A percentile compares a stretch with the other conserved stretches of the same genome.
Conservation (phyloP, 164 flowering plant species). For the Stephania yunnanensis region DNA sequence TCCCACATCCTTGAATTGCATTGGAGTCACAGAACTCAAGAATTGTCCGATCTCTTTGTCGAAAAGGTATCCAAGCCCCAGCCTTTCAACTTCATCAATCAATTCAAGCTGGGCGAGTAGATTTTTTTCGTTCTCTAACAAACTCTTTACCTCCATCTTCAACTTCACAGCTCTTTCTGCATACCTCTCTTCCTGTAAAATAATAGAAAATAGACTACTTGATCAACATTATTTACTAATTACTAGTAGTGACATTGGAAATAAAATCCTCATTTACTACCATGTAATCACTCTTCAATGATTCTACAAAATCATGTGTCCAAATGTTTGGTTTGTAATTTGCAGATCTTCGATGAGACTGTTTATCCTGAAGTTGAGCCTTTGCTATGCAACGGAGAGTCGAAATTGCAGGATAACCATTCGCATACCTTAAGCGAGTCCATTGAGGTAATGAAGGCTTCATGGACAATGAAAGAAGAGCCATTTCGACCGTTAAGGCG, state of each 20-base stretch:
- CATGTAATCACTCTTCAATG: slow-evolving; percentile 4
- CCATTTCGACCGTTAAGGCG: neutral
- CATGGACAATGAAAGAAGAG: neutral
- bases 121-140: neutral
- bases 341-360: neutral
- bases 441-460: neutral
- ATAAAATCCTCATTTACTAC: neutral
- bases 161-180: neutral
- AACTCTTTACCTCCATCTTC: neutral
- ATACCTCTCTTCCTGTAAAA: neutral
- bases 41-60: slow-evolving; percentile 13
- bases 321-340: slow-evolving; percentile 1
- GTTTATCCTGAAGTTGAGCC: neutral
- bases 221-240: neutral
- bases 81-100: slow-evolving; percentile 9
- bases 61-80: slow-evolving; percentile 14
- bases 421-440: neutral
- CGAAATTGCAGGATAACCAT: neutral
- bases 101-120: neutral
- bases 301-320: neutral
- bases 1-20: neutral
- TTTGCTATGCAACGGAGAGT: neutral
- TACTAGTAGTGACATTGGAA: neutral
- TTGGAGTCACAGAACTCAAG: neutral
- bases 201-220: neutral